Base-by-base conservation (phyloP, 371 early-diverging fungal species). In the Nematocida ironsii region DNA sequence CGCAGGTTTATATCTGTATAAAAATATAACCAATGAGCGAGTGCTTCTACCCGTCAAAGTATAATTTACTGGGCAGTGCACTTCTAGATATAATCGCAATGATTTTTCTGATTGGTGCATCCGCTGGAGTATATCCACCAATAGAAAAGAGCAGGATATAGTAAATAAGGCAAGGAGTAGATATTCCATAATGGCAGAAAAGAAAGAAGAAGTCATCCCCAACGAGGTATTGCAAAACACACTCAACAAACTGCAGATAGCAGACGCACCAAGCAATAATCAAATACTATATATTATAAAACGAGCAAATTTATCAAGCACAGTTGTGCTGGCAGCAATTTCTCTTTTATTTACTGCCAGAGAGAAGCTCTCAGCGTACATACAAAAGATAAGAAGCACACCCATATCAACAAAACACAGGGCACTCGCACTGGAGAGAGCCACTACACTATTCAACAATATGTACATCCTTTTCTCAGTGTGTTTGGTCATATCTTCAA, bases 241-340 rank as follows among this genome's bases (percentile, higher is more conserved):
- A 40, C 82, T 78, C 7, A 42, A 27, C 18, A 70, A 70, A 57
- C 47, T 78, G 39, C 67, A 78, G 33, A 25, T 69, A 16, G 20
- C 20, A 23, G 80, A 78, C 25, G 67, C 71, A 11, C 33, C 56
- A 47, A 50, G 58, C 61, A 39, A 40, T 18, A 40, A 18, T 40
- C 80, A 78, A 27, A 78, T 78, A 16, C 6, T 69, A 27, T 78
- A 69, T 45, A 40, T 70, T 9, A 58, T 78, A 5, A 52, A 60
- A 40, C 54, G 80, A 9, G 69, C 80, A 11, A 78, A 71, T 60
- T 60, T 78, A 16, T 70, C 80, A 11, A 78, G 58, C 13, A 82
- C 80, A 45, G 80, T 78, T 11, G 80, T 78, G 39, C 71, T 78
- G 0, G 69, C 76, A 50, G 80, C 70, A 16, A 3, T 78, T 4